Evolutionary conservation across 352 stramenopile genomes (phyloP).

Genomic region (Globisporangium yorkense): DNA sequence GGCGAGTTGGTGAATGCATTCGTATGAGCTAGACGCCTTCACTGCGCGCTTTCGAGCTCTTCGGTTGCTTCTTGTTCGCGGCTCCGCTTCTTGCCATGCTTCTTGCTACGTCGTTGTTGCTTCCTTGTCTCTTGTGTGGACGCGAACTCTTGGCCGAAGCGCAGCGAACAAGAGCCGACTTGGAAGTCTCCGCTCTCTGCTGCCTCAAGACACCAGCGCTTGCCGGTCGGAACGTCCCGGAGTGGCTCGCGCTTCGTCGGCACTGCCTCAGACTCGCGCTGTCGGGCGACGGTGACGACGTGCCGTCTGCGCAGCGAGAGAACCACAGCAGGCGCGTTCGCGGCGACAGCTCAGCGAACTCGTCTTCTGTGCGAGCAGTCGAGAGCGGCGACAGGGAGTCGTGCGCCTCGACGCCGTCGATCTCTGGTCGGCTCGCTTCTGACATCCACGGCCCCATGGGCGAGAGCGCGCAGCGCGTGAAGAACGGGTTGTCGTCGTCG

Average conservation of each 20-base stretch:
- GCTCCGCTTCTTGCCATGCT: neutral
- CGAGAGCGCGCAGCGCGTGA: slow-evolving; percentile 18
- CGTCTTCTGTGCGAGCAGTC: slow-evolving; percentile 6
- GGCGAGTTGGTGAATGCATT: neutral
- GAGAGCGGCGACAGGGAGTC: slow-evolving; percentile 1
- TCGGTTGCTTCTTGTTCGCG: slow-evolving; percentile 1
- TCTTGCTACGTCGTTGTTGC: neutral
- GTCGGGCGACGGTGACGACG: neutral
- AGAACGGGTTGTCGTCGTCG: slow-evolving; percentile 8
- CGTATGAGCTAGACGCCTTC: neutral
- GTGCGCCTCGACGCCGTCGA: slow-evolving; percentile 10
- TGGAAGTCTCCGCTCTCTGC: neutral
- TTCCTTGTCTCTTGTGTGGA: neutral
- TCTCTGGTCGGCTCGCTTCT: neutral
- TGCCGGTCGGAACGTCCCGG: slow-evolving; percentile 2
- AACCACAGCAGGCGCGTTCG: slow-evolving; percentile 60
- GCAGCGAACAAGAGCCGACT: slow-evolving; percentile 12
- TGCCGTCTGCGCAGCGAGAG: slow-evolving; percentile 31
- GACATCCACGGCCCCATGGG: slow-evolving; percentile 47
- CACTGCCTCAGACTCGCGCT: neutral
- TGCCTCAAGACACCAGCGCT: neutral
- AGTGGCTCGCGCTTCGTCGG: slow-evolving; percentile 8
- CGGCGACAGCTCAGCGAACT: slow-evolving; percentile 35
- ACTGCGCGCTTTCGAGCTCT: neutral
- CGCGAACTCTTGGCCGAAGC: slow-evolving; percentile 17